A percentile compares a stretch with the other conserved stretches of the same genome.
Evolutionary conservation across 2,329 filamentous ascomycete genomes (phyloP).

Genomic region (Aspergillus melleus): DNA sequence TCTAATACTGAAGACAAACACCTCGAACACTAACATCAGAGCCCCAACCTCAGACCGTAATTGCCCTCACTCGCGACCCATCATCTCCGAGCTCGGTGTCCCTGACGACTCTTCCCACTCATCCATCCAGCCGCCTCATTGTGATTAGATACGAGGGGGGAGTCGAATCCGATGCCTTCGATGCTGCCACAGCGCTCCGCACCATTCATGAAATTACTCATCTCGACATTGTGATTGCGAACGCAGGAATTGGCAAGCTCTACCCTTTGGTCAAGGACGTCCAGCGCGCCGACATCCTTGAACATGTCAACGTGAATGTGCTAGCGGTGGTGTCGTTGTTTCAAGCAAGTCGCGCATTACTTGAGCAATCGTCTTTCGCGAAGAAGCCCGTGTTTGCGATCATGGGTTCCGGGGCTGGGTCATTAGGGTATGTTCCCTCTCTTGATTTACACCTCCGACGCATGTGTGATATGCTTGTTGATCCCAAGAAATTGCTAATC

Average conservation of each 20-base stretch:
- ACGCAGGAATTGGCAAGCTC: conserved; percentile 46
- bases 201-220: conserved; percentile 7
- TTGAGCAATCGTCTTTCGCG: background rate
- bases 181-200: background rate
- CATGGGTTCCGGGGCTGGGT: background rate
- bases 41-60: conserved; percentile 8
- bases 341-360: background rate
- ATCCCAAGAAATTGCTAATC: too few relatives aligned
- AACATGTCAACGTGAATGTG: conserved; percentile 46
- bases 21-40: background rate
- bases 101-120: background rate
- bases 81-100: background rate
- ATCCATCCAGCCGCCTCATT: conserved; percentile 1
- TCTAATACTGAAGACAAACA: too few relatives aligned
- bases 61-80: conserved; percentile 9
- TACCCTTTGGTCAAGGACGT: conserved; percentile 34
- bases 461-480: too few relatives aligned
- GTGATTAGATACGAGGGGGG: background rate
- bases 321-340: conserved; percentile 34
- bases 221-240: conserved; percentile 34
- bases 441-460: background rate
- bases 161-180: background rate
- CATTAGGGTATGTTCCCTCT: background rate
- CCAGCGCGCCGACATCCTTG: conserved; percentile 37
- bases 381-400: background rate